These are phyloP conservation scores for Lodderomyces margitis DNA, from an alignment of 1,139 yeast genomes.

Conservation along the genomic window DNA sequence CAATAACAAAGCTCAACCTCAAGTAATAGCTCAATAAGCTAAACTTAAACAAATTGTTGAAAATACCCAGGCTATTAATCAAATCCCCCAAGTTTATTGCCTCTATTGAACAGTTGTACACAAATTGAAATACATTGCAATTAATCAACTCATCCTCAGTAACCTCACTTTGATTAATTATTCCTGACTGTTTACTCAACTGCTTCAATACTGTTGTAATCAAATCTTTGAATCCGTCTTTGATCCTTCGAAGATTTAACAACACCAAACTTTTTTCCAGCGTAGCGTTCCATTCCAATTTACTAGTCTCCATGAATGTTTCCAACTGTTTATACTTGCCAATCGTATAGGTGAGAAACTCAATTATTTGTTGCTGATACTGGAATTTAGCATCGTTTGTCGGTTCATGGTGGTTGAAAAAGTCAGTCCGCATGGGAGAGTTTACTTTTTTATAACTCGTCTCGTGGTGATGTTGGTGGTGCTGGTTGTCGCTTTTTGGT, in stretches of 20 bases:
- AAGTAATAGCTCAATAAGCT: constrained; percentile 14
- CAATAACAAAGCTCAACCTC: constrained; percentile 11
- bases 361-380: constrained; percentile 13
- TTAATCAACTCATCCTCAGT: constrained; percentile 11
- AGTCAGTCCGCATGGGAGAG: constrained; percentile 10
- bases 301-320: constrained; percentile 5
- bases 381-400: constrained; percentile 10
- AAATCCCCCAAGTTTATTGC: constrained; percentile 19
- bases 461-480: constrained; percentile 1
- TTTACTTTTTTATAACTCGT: constrained; percentile 8
- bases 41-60: constrained; percentile 12
- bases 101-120: constrained; percentile 17
- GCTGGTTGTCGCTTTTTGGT: background rate
- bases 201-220: constrained; percentile 11
- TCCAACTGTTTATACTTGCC: constrained; percentile 13
- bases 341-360: constrained; percentile 13
- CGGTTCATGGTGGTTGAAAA: constrained; percentile 7
- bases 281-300: constrained; percentile 10
- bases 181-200: constrained; percentile 10
- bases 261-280: constrained; percentile 10
- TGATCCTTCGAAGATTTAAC: constrained; percentile 10
- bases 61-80: constrained; percentile 12
- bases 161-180: constrained; percentile 4
- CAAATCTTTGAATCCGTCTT: constrained; percentile 10
- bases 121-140: constrained; percentile 18